A percentile compares a stretch with the other conserved stretches of the same genome.
These are phyloP conservation scores for Stachybotrys elegans DNA, from an alignment of 2,329 filamentous ascomycete species.

Conservation along the genomic window DNA sequence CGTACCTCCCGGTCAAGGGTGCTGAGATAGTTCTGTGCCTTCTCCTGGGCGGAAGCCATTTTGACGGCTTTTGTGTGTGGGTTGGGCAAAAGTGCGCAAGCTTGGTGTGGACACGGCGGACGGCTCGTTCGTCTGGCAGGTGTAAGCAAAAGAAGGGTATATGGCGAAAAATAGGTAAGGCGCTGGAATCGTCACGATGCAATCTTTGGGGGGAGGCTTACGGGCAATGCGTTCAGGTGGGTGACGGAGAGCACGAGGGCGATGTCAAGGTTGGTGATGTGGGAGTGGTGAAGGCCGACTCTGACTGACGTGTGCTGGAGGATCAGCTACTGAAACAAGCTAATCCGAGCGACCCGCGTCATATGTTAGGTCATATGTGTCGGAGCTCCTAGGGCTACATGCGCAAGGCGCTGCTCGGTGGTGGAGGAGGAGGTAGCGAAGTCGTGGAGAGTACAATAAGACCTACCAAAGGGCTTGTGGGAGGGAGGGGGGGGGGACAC, in stretches of 20 bases:
- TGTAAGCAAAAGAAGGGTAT: background rate
- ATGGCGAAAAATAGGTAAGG: background rate
- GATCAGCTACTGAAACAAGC: background rate
- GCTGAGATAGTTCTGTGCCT: constrained; percentile 69
- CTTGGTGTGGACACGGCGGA: background rate
- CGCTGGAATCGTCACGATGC: background rate
- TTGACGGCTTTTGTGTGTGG: constrained; percentile 24
- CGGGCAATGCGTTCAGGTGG: background rate
- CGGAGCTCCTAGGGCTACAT: no score
- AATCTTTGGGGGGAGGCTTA: background rate
- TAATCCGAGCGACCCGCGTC: background rate
- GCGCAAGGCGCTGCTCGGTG: no score
- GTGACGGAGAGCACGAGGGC: background rate
- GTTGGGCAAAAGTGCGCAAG: constrained; percentile 8
- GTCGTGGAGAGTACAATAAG: no score
- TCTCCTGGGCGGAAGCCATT: constrained; percentile 72
- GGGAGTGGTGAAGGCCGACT: background rate
- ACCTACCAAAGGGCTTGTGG: no score
- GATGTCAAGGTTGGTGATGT: background rate
- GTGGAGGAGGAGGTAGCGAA: no score
- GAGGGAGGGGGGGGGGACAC: no score
- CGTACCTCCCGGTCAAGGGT: constrained; percentile 80
- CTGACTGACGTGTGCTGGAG: background rate
- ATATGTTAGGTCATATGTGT: no score
- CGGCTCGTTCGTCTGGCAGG: background rate